Evolutionary conservation across 441 rosid species (phyloP).

Genomic region (Eruca vesicaria): DNA sequence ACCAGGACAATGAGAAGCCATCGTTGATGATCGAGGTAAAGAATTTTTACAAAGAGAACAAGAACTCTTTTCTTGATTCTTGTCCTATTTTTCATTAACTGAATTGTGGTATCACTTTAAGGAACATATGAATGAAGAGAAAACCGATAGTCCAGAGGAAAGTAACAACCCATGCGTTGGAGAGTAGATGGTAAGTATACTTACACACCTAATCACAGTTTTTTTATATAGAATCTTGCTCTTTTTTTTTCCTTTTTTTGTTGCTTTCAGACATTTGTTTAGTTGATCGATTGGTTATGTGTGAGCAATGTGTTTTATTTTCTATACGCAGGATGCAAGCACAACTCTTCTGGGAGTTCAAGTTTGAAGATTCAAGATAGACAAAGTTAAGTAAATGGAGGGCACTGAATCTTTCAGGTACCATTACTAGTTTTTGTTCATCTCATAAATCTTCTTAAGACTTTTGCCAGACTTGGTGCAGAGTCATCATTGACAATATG

Average conservation of each 20-base stretch:
- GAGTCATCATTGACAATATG: conserved; percentile 18
- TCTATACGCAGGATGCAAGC: conserved; percentile 10
- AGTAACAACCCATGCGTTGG: conserved; percentile 15
- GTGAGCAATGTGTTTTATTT: conserved; percentile 7
- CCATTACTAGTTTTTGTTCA: not conserved
- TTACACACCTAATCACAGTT: not conserved
- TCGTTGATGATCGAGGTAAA: conserved; percentile 18
- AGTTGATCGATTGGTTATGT: not conserved
- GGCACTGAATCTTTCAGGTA: conserved; percentile 24
- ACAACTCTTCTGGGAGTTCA: not conserved
- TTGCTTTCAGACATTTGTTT: not conserved
- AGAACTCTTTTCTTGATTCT: not conserved
- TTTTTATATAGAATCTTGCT: not conserved
- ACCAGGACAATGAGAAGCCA: conserved; percentile 19
- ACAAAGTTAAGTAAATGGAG: conserved; percentile 5
- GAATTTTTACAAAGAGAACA: not conserved
- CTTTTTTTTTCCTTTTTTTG: too few relatives aligned
- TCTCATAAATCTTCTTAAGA: conserved; percentile 10
- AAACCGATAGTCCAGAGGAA: conserved; percentile 14
- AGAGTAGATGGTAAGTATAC: conserved; percentile 12
- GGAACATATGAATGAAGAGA: conserved; percentile 31
- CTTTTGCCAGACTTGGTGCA: conserved; percentile 1
- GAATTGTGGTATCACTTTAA: conserved; percentile 8
- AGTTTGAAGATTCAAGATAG: not conserved
- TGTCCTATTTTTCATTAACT: not conserved